Evolutionary conservation across 2,329 filamentous ascomycete species (phyloP), one percentile per base, ranked within the genome.

Genomic region (Penicillium sp.): DNA sequence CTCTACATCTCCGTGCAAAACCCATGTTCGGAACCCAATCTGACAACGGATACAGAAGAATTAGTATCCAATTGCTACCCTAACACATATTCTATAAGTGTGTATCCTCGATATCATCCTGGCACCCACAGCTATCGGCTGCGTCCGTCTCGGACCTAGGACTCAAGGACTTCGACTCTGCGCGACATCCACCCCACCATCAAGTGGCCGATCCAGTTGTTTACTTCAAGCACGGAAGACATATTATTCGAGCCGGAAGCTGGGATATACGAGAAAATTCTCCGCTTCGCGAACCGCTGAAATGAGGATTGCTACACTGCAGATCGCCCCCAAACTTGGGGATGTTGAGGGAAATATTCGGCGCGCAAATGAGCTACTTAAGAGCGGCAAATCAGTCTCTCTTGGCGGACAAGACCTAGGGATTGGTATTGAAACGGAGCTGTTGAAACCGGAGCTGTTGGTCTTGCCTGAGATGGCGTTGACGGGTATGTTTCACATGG

Each of bases 401-500:
- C 12, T 50, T 5, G 43, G 36, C 26, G 54, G 44, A 8, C 54
- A 60, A 21, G 52, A 60, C n/a, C 17, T 46, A 21, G 48, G 58
- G 1, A 23, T 49, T 15, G 54, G 39, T 2, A 41, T 58, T 18
- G 64, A 54, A 12, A 48, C 65, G 4, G 61, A 68, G 33, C 52
- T 51, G 7, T 44, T 71, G 45, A 62, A 62, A 37, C 66, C 84
- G 24, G 82, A 85, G 64, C 73, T 86, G 55, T 73, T 87, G 21
- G 77, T 87, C 3, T 69, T 87, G 36, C 83, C 84, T 0, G 84
- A 87, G 68, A 70, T 87, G 64, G 83, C 84, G 3, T 82, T 87
- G 66, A 80, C 80, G 49, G 81, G 81, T 83, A 68, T 60, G 68
- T 52, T 30, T 9, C 8, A 30, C 3, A 18, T 15, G 13, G 17